phyloP scores from a whole-genome alignment of 345 rosid species.

The Ceriops zippeliana region DNA sequence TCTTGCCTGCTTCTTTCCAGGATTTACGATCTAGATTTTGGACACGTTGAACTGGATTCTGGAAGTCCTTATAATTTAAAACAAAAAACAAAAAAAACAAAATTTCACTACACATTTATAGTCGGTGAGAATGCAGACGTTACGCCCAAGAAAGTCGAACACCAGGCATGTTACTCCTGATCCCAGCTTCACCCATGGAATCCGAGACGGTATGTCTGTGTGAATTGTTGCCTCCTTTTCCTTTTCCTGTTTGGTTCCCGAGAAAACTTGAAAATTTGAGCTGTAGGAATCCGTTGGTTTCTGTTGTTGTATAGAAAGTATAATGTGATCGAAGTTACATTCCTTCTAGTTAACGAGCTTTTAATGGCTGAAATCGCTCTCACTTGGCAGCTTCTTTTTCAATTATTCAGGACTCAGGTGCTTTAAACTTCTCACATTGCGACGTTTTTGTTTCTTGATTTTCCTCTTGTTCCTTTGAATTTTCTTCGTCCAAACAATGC shows the following conservation, averaged over 20 bases:
- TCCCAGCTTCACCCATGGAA: conserved; percentile 24
- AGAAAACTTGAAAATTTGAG: conserved; percentile 17
- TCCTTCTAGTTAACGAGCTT: too few relatives aligned
- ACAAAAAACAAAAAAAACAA: neutral
- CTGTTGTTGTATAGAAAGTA: neutral
- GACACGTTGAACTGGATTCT: conserved; percentile 5
- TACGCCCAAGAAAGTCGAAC: conserved; percentile 36
- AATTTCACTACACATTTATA: conserved; percentile 10
- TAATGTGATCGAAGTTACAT: neutral
- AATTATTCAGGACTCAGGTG: too few relatives aligned
- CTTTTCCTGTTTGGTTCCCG: conserved; percentile 18
- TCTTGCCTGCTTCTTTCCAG: conserved; percentile 14
- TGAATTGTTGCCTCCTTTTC: neutral
- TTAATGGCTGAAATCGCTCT: neutral
- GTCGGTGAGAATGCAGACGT: conserved; percentile 45
- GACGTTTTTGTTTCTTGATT: too few relatives aligned
- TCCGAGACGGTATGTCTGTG: conserved; percentile 35
- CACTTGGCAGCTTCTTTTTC: too few relatives aligned
- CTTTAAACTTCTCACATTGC: too few relatives aligned
- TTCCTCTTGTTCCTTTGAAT: too few relatives aligned
- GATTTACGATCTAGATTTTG: conserved; percentile 36
- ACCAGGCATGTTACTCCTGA: conserved; percentile 21
- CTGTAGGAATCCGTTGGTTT: neutral
- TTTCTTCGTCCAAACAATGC: too few relatives aligned
- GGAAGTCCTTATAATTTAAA: neutral